phyloP scores from a whole-genome alignment of 225 moss, liverwort and hornwort genomes.

The Sphagnum tenellum region DNA sequence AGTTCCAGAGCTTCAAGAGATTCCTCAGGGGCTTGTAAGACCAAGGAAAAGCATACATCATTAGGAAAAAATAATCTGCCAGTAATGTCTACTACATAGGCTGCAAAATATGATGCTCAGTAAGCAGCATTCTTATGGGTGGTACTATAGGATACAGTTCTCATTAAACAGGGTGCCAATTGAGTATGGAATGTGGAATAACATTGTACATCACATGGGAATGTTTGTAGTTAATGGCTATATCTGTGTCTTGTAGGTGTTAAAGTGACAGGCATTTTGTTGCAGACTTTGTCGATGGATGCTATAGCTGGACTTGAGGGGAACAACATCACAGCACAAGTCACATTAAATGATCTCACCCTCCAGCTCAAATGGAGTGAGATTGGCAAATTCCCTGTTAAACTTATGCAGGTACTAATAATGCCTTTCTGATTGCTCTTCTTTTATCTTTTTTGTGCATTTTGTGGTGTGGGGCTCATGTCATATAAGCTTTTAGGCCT shows the following conservation, averaged over 20 bases:
- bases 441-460: too few species aligned
- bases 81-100: too few species aligned
- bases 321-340: constrained; percentile 75
- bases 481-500: too few species aligned
- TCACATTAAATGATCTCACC: constrained; percentile 53
- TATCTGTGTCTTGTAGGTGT: not conserved
- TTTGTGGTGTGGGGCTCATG: too few species aligned
- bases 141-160: not conserved
- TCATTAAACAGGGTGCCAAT: not conserved
- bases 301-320: constrained; percentile 51
- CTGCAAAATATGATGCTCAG: too few species aligned
- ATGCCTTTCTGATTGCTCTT: too few species aligned
- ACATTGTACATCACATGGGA: not conserved
- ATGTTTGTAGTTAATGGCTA: not conserved
- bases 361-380: constrained; percentile 85
- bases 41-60: too few species aligned
- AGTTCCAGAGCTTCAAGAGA: too few species aligned
- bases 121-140: too few species aligned
- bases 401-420: constrained; percentile 1
- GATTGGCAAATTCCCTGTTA: not conserved
- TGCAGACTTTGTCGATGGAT: constrained; percentile 80
- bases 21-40: too few species aligned
- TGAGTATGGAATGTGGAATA: not conserved
- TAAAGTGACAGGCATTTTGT: not conserved
- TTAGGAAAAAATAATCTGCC: too few species aligned